Base-by-base conservation (phyloP, 768 basidiomycete species). In the Podaxis sp. region DNA sequence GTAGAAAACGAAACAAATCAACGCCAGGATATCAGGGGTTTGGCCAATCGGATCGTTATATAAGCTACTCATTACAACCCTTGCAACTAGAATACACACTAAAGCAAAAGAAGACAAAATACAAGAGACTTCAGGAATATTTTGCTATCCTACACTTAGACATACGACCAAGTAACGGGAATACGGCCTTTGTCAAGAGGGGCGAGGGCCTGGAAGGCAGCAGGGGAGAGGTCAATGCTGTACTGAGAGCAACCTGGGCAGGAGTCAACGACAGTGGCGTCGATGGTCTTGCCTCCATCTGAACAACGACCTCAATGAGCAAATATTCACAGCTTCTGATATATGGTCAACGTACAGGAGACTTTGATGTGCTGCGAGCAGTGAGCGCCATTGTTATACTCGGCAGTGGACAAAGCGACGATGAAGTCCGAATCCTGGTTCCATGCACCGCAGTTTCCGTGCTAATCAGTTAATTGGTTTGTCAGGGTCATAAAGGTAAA, bases 201-300 rank as follows among this genome's bases (percentile, higher is more conserved):
- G 18, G 72, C 73, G 40, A 74, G 68, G 0, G 67, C 65, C 37
- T 63, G 55, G 50, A 74, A 74, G 5, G 70, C 71, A 3, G 66
- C 60, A 3, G 62, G 63, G 18, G 73, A 72, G 9, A 74, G 64
- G 57, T 74, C 72, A 38, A 74, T 63, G 46, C 62, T 64, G 38
- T 65, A 64, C n/a, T 50, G 57, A 18, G 62, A 63, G 61, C 73
- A 72, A 1, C 69, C 67, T 13, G 69, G 69, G 59, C 73, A 74
- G 2, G 69, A 66, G 63, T 74, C 73, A 28, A 70, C 68, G 10
- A 73, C 65, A 23, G 61, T 64, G 5, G 67, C 71, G 13, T 57
- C 58, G 11, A 72, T 61, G 10, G 67, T 54, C 46, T 63, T 69
- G 6, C 71, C 71, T 56, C 62, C 47, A 58, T 72, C 73, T 74